Evolutionary conservation across 192 early-diverging fungal species (phyloP).

Genomic region (Coemansia sp.): DNA sequence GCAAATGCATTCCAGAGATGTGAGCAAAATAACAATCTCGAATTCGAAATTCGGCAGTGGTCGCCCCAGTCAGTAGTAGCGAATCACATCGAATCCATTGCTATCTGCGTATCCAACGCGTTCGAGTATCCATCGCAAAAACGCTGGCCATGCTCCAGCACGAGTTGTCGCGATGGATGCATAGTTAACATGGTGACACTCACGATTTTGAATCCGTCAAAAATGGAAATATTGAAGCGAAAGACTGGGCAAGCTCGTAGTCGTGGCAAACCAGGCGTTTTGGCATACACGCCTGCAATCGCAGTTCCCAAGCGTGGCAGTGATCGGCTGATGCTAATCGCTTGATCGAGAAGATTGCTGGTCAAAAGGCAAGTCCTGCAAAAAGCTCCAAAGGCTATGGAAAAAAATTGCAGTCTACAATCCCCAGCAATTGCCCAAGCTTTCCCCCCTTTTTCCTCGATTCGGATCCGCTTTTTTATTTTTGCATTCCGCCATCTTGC

Average conservation of each 20-base stretch:
- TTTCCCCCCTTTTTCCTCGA: neutral
- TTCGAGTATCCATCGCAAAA: neutral
- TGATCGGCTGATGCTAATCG: neutral
- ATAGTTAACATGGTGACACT: neutral
- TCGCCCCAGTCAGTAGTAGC: neutral
- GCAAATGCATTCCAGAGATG: neutral
- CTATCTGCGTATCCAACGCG: neutral
- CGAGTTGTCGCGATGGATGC: neutral
- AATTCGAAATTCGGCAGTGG: neutral
- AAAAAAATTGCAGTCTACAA: conserved; percentile 3
- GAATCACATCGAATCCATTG: neutral
- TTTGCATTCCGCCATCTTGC: neutral
- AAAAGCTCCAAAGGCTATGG: neutral
- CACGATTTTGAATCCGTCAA: conserved; percentile 3
- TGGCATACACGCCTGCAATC: neutral
- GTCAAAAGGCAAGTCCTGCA: neutral
- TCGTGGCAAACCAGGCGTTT: neutral
- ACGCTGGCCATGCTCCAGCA: neutral
- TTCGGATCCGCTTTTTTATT: conserved; percentile 5
- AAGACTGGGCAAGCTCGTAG: neutral
- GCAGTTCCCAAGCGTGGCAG: neutral
- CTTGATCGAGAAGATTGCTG: neutral
- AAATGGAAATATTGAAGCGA: conserved; percentile 1
- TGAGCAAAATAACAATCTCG: neutral
- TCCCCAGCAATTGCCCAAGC: neutral